phyloP scores from a whole-genome alignment of 108 stramenopile species.

The Asterionellopsis glacialis region DNA sequence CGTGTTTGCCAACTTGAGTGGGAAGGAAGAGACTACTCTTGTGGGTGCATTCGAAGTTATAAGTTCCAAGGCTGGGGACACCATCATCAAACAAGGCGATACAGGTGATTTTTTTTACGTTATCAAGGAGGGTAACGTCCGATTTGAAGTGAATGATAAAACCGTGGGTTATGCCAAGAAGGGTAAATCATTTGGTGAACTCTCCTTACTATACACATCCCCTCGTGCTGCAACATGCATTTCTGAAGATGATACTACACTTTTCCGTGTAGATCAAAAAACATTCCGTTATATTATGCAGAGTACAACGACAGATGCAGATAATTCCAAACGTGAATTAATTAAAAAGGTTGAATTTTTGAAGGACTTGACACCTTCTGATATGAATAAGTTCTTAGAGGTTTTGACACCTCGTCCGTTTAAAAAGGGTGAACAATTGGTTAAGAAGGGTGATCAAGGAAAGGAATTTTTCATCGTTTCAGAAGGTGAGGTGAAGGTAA shows the following conservation, averaged over 20 bases:
- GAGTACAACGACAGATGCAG: slow-evolving; percentile 23
- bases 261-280: slow-evolving; percentile 48
- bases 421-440: slow-evolving; percentile 49
- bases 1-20: slow-evolving; percentile 53
- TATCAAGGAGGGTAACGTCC: slow-evolving; percentile 49
- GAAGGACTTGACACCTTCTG: slow-evolving; percentile 43
- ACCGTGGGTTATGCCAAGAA: slow-evolving; percentile 39
- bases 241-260: not conserved
- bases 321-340: slow-evolving; percentile 16
- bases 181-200: slow-evolving; percentile 80
- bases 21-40: slow-evolving; percentile 42
- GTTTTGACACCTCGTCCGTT: slow-evolving; percentile 48
- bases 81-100: slow-evolving; percentile 52
- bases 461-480: slow-evolving; percentile 75
- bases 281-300: slow-evolving; percentile 62
- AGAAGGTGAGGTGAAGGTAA: slow-evolving; percentile 51
- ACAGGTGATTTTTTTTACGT: slow-evolving; percentile 74
- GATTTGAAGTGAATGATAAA: slow-evolving; percentile 48
- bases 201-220: slow-evolving; percentile 85
- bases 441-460: slow-evolving; percentile 37
- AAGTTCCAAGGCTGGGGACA: slow-evolving; percentile 26
- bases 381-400: slow-evolving; percentile 45
- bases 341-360: slow-evolving; percentile 48
- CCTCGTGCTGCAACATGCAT: slow-evolving; percentile 86
- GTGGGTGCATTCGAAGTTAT: slow-evolving; percentile 61